Conservation (phyloP, 2,329 filamentous ascomycete species). For the Sarocladium oryzae region DNA sequence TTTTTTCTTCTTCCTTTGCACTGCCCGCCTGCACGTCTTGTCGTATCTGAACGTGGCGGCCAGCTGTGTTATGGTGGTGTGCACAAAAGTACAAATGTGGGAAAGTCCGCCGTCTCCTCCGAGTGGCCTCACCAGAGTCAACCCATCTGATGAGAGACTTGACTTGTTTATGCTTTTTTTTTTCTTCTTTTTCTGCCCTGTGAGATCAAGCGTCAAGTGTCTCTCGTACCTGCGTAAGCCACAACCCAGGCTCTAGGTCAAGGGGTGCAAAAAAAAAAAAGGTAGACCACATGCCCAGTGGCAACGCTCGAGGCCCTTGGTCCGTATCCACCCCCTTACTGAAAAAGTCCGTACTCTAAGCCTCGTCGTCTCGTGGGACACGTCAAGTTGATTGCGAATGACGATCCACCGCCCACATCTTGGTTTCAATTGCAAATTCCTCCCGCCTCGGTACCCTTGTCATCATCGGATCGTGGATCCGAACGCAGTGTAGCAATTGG, state of each 20-base stretch:
- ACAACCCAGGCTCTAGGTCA: no score
- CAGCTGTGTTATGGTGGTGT: no score
- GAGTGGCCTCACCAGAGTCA: background rate
- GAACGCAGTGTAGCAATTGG: no score
- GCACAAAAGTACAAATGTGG: no score
- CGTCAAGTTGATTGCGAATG: conserved; percentile 1
- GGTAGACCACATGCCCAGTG: background rate
- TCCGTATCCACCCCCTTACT: background rate
- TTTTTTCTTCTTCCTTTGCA: no score
- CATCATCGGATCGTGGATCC: no score
- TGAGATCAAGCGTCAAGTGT: background rate
- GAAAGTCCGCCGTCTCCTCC: no score
- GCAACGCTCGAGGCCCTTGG: background rate
- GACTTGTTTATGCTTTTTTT: background rate
- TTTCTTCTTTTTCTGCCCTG: background rate
- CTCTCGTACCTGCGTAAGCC: background rate
- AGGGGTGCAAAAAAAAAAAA: no score
- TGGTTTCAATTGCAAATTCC: background rate
- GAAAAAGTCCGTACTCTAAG: no score
- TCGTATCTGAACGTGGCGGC: background rate
- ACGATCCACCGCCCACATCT: background rate
- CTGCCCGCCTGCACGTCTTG: background rate
- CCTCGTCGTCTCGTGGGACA: background rate
- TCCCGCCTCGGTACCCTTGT: background rate
- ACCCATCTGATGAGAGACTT: background rate